Evolutionary conservation across 208 protist genomes (phyloP).

Genomic region (Acanthamoeba lenticulata): DNA sequence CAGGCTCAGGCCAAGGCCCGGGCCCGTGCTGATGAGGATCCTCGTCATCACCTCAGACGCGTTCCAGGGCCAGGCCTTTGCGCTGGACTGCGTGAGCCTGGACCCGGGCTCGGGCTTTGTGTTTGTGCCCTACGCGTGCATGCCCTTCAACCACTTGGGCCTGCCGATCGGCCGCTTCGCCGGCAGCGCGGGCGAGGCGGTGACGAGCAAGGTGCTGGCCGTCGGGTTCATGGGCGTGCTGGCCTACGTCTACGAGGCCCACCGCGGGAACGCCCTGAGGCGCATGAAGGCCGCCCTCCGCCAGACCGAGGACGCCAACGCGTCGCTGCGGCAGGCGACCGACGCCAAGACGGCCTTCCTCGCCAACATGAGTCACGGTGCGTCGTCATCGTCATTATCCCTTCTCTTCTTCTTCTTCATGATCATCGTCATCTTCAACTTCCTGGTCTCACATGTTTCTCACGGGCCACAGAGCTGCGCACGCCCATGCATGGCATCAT

Average conservation of each 20-base stretch:
- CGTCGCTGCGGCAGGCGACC: background rate
- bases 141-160: background rate
- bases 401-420: background rate
- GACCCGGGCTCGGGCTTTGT: background rate
- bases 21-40: background rate
- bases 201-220: background rate
- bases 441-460: background rate
- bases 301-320: background rate
- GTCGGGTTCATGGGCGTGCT: background rate
- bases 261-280: background rate
- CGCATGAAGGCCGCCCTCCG: background rate
- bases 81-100: background rate
- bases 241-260: background rate
- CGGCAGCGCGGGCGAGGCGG: background rate
- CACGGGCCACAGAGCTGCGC: background rate
- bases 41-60: background rate
- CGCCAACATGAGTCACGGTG: conserved; percentile 55
- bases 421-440: background rate
- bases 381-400: background rate
- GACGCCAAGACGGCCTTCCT: conserved; percentile 22
- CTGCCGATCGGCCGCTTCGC: background rate
- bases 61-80: background rate
- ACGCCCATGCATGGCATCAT: conserved; percentile 55
- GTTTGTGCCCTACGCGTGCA: background rate
- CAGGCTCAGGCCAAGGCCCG: background rate